phyloP scores from a whole-genome alignment of 306 rosid genomes.

The Coriaria nepalensis region DNA sequence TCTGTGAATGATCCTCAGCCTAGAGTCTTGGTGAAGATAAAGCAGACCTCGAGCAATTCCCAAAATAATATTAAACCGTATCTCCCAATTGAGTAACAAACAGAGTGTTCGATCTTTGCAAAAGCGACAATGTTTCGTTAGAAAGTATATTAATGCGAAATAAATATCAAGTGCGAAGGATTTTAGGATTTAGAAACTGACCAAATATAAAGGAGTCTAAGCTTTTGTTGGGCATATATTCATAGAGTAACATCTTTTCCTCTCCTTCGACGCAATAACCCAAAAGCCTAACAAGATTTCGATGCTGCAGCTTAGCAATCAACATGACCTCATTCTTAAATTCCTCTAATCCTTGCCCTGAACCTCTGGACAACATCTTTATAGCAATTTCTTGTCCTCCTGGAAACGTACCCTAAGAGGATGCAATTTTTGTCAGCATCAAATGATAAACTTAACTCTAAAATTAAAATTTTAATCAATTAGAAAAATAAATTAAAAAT shows the following conservation, averaged over 20 bases:
- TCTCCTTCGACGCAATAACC: slow-evolving; percentile 29
- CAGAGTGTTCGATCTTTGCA: slow-evolving; percentile 16
- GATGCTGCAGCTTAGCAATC: slow-evolving; percentile 38
- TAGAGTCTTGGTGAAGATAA: slow-evolving; percentile 21
- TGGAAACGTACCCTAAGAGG: slow-evolving; percentile 21
- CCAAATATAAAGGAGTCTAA: slow-evolving; percentile 39
- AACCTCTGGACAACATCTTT: slow-evolving; percentile 35
- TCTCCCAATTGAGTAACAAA: slow-evolving; percentile 22
- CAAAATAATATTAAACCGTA: slow-evolving; percentile 26
- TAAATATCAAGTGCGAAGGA: neutral
- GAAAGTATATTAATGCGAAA: too few relatives aligned
- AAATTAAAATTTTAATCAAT: neutral
- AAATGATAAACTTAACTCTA: neutral
- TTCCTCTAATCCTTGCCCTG: slow-evolving; percentile 33
- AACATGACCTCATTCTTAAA: slow-evolving; percentile 32
- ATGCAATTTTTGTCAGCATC: neutral
- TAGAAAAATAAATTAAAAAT: neutral
- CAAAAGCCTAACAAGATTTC: slow-evolving; percentile 31
- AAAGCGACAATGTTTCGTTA: neutral
- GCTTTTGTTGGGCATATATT: slow-evolving; percentile 38
- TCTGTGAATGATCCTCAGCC: slow-evolving; percentile 15
- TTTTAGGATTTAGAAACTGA: slow-evolving; percentile 2
- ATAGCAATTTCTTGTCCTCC: slow-evolving; percentile 27
- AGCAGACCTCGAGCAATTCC: slow-evolving; percentile 14
- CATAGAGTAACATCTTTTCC: slow-evolving; percentile 39